Conservation (phyloP, 768 basidiomycete genomes). For the Russula sp. region DNA sequence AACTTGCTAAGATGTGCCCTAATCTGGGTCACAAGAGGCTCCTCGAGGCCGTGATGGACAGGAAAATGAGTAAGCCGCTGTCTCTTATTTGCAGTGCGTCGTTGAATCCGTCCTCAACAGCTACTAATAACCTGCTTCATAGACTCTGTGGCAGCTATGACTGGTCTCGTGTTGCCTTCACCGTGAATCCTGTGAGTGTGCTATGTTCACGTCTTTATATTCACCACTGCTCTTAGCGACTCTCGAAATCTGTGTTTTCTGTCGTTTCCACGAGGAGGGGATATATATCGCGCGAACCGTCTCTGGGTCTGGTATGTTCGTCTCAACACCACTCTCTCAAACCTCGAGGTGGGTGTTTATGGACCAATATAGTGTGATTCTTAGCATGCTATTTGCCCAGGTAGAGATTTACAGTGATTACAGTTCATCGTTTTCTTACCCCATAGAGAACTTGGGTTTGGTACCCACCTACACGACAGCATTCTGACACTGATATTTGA, state of each 20-base stretch:
- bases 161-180: conserved; percentile 92
- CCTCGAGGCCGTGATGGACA: conserved; percentile 83
- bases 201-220: background rate
- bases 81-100: background rate
- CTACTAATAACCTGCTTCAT: conserved; percentile 80
- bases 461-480: background rate
- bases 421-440: conserved; percentile 96
- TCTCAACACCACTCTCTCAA: conserved; percentile 95
- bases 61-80: conserved; percentile 84
- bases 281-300: conserved; percentile 92
- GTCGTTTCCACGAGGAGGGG: conserved; percentile 83
- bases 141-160: conserved; percentile 91
- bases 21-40: conserved; percentile 94
- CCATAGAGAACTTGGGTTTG: conserved; percentile 75
- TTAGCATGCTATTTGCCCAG: conserved; percentile 36
- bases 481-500: background rate
- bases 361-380: background rate
- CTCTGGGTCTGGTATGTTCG: conserved; percentile 97
- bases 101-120: conserved; percentile 32
- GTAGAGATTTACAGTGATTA: conserved; percentile 98
- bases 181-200: conserved; percentile 74
- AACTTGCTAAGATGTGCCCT: conserved; percentile 72
- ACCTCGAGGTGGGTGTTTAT: conserved; percentile 66
- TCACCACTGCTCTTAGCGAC: conserved; percentile 30
- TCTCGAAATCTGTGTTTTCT: conserved; percentile 89